A percentile compares a stretch with the other conserved stretches of the same genome.
Evolutionary conservation across 2,329 filamentous ascomycete species (phyloP).

Genomic region (Tympanopsis confertula): DNA sequence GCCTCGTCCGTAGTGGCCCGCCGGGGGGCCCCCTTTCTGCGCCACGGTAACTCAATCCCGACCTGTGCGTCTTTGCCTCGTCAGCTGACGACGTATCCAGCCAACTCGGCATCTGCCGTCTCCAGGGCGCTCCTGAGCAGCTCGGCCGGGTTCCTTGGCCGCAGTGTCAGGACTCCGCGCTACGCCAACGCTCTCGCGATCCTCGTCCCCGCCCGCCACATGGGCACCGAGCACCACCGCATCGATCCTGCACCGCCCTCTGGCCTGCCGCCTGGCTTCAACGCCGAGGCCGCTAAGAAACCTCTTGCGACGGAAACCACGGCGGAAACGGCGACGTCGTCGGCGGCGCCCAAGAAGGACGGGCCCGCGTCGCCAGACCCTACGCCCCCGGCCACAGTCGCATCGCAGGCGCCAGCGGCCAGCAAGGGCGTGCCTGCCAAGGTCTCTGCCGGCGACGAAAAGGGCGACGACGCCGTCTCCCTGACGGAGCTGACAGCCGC

Average conservation of each 20-base stretch:
- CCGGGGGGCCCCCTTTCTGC: too few relatives aligned
- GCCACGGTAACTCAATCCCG: too few relatives aligned
- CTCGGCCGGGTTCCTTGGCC: background rate
- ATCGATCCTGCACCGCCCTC: conserved; percentile 29
- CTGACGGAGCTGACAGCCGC: conserved; percentile 51
- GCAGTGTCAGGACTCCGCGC: conserved; percentile 14
- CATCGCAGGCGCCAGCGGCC: conserved; percentile 10
- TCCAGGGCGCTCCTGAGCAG: background rate
- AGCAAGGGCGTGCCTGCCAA: conserved; percentile 12
- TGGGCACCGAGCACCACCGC: conserved; percentile 48
- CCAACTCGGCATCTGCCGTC: background rate
- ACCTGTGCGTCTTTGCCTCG: too few relatives aligned
- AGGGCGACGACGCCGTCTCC: conserved; percentile 25
- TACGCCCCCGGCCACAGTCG: conserved; percentile 8
- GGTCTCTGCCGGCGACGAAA: conserved; percentile 15
- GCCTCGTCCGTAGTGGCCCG: too few relatives aligned
- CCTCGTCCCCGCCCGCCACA: conserved; percentile 40
- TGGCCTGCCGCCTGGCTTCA: conserved; percentile 79
- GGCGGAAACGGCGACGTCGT: conserved; percentile 21
- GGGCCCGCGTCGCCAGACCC: conserved; percentile 4
- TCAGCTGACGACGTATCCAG: too few relatives aligned
- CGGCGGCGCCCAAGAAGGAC: conserved; percentile 20
- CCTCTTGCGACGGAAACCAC: conserved; percentile 51
- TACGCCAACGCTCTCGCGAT: conserved; percentile 40
- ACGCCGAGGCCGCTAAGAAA: conserved; percentile 79